These are phyloP conservation scores for Globisporangium nagaii DNA, from an alignment of 352 stramenopile genomes.

Conservation along the genomic window DNA sequence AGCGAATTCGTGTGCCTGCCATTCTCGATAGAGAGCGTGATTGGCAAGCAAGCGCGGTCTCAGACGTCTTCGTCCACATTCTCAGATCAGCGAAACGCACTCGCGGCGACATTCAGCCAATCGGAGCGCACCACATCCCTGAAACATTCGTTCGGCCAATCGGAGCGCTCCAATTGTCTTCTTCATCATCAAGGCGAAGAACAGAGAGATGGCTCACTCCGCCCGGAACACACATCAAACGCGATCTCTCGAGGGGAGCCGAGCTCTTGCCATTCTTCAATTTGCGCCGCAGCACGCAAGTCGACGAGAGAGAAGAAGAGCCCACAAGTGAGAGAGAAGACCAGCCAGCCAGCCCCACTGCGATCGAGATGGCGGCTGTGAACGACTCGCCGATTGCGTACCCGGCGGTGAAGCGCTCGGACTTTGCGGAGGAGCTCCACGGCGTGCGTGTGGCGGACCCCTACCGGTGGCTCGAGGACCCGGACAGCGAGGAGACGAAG, in stretches of 20 bases:
- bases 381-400: constrained; percentile 26
- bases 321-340: not conserved
- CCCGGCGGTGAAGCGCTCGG: constrained; percentile 36
- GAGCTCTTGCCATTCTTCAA: constrained; percentile 1
- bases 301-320: not conserved
- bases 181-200: not conserved
- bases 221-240: not conserved
- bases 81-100: too few species aligned
- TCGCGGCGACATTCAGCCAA: too few species aligned
- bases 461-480: constrained; percentile 79
- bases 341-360: not conserved
- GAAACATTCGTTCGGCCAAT: too few species aligned
- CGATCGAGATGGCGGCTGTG: constrained; percentile 1
- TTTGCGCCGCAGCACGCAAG: not conserved
- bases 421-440: constrained; percentile 57
- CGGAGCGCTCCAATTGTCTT: too few species aligned
- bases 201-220: not conserved
- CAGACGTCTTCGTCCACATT: too few species aligned
- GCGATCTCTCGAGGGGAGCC: too few species aligned
- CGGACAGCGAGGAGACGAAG: constrained; percentile 73
- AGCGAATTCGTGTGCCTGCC: too few species aligned
- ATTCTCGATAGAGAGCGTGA: too few species aligned
- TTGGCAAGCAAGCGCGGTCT: too few species aligned
- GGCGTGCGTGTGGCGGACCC: constrained; percentile 50
- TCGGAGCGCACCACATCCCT: too few species aligned